A percentile compares a stretch with the other conserved stretches of the same genome.
Evolutionary conservation across 2,329 filamentous ascomycete species (phyloP).

Genomic region (Sclerotinia spermophila): DNA sequence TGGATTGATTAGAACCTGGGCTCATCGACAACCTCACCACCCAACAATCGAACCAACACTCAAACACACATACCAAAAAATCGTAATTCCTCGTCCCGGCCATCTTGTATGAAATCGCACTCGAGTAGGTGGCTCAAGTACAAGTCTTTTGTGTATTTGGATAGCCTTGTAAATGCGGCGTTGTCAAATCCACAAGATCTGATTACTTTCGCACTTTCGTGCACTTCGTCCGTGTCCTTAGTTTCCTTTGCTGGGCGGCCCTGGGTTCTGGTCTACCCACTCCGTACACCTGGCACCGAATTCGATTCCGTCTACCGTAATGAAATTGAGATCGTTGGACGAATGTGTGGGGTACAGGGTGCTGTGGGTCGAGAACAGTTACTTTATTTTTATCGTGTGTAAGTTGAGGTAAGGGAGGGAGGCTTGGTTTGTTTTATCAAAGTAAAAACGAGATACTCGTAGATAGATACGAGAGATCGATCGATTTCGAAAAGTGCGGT

Average conservation of each 20-base stretch:
- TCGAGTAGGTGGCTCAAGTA: conserved; percentile 20
- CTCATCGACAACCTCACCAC: not conserved
- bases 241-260: not conserved
- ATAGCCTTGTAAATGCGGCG: conserved; percentile 14
- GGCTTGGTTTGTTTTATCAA: not conserved
- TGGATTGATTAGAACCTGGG: not conserved
- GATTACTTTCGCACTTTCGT: conserved; percentile 5
- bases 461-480: too few relatives aligned
- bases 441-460: not conserved
- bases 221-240: conserved; percentile 12
- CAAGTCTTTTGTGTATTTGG: conserved; percentile 7
- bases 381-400: conserved; percentile 11
- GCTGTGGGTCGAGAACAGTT: not conserved
- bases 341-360: conserved; percentile 12
- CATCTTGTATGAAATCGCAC: conserved; percentile 52
- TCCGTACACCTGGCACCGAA: conserved; percentile 4
- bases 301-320: conserved; percentile 6
- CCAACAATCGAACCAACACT: not conserved
- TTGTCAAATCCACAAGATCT: conserved; percentile 15
- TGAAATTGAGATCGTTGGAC: conserved; percentile 9
- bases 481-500: not conserved
- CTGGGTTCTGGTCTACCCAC: conserved; percentile 8
- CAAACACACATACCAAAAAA: conserved; percentile 68
- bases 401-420: not conserved
- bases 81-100: conserved; percentile 98